Evolutionary conservation across 179 eudicot genomes (phyloP), one percentile per base, ranked within the genome.

Genomic region (Heliamphora pulchella): DNA sequence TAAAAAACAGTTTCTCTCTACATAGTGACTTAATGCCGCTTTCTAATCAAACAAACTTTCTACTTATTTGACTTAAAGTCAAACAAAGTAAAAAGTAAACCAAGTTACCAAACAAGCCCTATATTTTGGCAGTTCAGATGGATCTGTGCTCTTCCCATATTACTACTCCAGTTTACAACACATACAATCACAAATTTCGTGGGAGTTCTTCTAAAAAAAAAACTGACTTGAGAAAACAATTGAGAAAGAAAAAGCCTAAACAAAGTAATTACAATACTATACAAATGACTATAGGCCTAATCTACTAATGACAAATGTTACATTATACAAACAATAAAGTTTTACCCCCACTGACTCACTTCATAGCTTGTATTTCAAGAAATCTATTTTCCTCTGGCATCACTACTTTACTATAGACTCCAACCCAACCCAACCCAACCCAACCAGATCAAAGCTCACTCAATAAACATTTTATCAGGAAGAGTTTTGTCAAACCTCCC

Each of bases 251-350:
- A 6, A 44, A 54, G 13, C 43, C 15, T 18, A 13, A 46, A 47
- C 31, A 54, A 31, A 48, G 17, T 44, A 18, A 48, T 53, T 58
- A n/a, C 66, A 20, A 3, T 22, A 1, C 70, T 81, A 69, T 68
- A 81, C 80, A 81, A 31, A 43, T 14, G 48, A 18, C 54, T 50
- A 50, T 4, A 59, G 47, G 18, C 74, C 53, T 65, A 22, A 44
- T 31, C 31, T 22, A 43, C 14, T 31, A 67, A 11, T 5, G 70
- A 71, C 70, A 76, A 69, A 64, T 59, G 77, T 76, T 31, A 81
- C 76, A 81, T 5, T 44, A 17, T 58, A 58, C 62, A 65, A 58
- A 77, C 71, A 76, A 76, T 57, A 20, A 5, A 46, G 43, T n/a
- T 41, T 31, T 31, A 31, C 31, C 31, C 31, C 31, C 31, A 53